Evolutionary conservation across 2,329 filamentous ascomycete species (phyloP), one percentile per base, ranked within the genome.

Genomic region (Emergomyces africanus): DNA sequence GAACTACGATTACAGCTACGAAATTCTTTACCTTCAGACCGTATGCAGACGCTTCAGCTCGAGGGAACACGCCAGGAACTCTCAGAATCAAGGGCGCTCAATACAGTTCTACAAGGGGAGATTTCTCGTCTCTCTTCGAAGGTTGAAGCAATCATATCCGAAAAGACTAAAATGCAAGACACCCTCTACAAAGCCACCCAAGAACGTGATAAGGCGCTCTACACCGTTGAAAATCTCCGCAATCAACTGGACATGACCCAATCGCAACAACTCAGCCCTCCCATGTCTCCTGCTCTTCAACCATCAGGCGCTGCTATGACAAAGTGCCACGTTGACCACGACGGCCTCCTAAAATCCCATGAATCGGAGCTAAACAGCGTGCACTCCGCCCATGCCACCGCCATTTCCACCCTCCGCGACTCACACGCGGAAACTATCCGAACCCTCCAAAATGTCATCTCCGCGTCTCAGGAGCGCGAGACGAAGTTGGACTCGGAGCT

Each of bases 71-170:
- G 68, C 37, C 69, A 74, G 18, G 71, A 74, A 54, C 64, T 72
- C 12, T 62, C 65, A 20, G 74, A 76, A 64, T 67, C 71, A 2
- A 69, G 71, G 41, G 64, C 66, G 6, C 68, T 74, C 9, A 67
- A 74, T 55, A 68, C 72, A 39, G 70, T 69, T 4, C 68, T 75
- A 14, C 72, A 74, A 62, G 61, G 66, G 5, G 74, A 76, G 59
- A 76, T 75, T 53, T 66, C 67, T 3, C 69, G 69, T 6, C 67
- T 77, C 6, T 65, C 66, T 15, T 66, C 64, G 25, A 67, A 68
- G n/a, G 66, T 70, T 5, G 69, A 73, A 15, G 69, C 73, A 23
- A 66, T 75, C 10, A 71, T 64, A 15, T 62, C 68, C 14, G 67
- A 65, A 20, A 64, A 75, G 23, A 64, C 65, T 46, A 69, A 70